phyloP scores from a whole-genome alignment of 2,329 filamentous ascomycete genomes.

The Penicillium sp. region DNA sequence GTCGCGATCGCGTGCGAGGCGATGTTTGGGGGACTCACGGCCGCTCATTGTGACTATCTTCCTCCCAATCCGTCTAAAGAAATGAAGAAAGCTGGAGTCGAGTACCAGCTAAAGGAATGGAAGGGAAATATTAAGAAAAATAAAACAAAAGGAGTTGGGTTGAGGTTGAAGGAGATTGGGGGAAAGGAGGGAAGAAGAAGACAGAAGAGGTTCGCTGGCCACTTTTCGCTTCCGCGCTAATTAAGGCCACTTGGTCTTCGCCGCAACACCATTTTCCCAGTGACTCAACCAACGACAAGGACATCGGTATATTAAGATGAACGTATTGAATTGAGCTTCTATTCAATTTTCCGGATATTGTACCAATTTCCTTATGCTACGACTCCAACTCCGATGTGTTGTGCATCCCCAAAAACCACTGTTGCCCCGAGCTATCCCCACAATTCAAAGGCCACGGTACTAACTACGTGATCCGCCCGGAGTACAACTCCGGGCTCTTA shows the following conservation, averaged over 20 bases:
- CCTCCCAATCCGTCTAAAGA: conserved; percentile 33
- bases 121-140: conserved; percentile 25
- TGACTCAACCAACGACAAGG: conserved; percentile 14
- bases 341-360: not conserved
- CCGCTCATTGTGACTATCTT: conserved; percentile 56
- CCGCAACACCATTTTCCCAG: conserved; percentile 16
- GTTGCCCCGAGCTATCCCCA: conserved; percentile 9
- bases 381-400: conserved; percentile 1
- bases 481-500: not conserved
- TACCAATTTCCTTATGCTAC: not conserved
- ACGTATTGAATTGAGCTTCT: not conserved
- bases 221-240: conserved; percentile 41
- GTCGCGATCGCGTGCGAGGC: conserved; percentile 33
- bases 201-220: conserved; percentile 35
- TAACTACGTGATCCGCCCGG: conserved; percentile 3
- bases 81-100: conserved; percentile 33
- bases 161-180: conserved; percentile 25
- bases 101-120: conserved; percentile 38
- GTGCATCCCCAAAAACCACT: not conserved
- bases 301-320: not conserved
- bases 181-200: conserved; percentile 27
- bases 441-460: conserved; percentile 14
- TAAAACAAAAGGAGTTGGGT: conserved; percentile 26
- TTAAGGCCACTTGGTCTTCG: conserved; percentile 43
- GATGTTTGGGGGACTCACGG: conserved; percentile 48